Percentiles rank a stretch among this genome's conserved stretches.
phyloP scores from a whole-genome alignment of 78 protist species.

The Dictyostelium capitatum region DNA sequence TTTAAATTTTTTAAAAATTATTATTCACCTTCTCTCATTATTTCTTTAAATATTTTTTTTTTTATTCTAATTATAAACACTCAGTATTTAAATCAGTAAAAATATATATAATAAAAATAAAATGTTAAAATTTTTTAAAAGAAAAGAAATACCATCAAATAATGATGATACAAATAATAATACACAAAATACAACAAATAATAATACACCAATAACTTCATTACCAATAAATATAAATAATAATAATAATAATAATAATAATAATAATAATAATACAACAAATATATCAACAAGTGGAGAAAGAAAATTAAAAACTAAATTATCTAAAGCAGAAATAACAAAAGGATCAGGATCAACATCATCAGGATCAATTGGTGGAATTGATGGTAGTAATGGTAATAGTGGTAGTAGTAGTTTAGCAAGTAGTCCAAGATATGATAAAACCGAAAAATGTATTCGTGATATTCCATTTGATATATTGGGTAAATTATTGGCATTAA shows the following conservation, averaged over 20 bases:
- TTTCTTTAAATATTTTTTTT: too few relatives aligned
- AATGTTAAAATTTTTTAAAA: constrained; percentile 3
- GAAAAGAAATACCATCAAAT: neutral
- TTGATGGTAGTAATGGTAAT: neutral
- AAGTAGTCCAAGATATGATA: constrained; percentile 23
- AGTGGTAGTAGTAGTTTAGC: constrained; percentile 8
- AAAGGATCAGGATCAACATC: neutral
- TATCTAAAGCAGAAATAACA: constrained; percentile 11
- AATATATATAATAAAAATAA: neutral
- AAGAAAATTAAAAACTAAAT: constrained; percentile 10
- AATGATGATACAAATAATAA: neutral
- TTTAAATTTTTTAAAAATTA: too few relatives aligned
- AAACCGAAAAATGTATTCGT: neutral
- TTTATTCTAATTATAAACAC: too few relatives aligned
- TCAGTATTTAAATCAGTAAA: neutral
- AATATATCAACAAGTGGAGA: neutral
- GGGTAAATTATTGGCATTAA: neutral
- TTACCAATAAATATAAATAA: neutral
- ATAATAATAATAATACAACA: neutral
- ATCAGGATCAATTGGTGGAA: too few relatives aligned
- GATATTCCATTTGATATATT: constrained; percentile 54
- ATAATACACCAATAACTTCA: neutral
- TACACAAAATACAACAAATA: neutral
- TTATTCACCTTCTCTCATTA: too few relatives aligned
- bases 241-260: neutral